Base-by-base conservation (phyloP, 2,329 filamentous ascomycete genomes). In the Aulographum hederae region DNA sequence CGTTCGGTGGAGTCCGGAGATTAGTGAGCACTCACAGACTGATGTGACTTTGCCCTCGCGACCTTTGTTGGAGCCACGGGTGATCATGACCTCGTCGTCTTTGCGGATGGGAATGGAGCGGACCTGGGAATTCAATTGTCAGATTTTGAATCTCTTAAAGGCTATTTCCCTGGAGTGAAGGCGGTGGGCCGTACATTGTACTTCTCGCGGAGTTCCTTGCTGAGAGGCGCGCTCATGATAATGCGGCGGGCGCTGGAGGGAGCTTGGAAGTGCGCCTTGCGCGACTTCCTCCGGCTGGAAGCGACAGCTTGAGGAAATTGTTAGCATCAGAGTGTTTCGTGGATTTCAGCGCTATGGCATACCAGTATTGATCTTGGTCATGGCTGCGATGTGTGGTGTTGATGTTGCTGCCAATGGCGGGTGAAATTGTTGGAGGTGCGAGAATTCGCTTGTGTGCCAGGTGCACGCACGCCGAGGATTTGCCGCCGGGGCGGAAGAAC, bases 41-140 rank as follows among this genome's bases (percentile, higher is more conserved):
- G 80, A 82, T 52, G 77, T 85, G 65, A 98, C 71, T 72, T 95
- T 95, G 69, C 89, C 89, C 70, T 95, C 86, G 54, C 84, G 82
- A 57, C 86, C 89, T 73, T 95, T 95, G 73, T 92, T 79, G 65
- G 69, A 67, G 53, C 89, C 89, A 49, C 89, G 85, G 57, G 86
- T 77, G 53, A 98, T 78, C 56, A 69, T 69, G 58, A 95, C 84
- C 67, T 92, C 82, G 65, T 93, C 53, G 28, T 43, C 40, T 33
- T 54, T 56, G 41, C 37, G 32, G 34, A 93, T 74, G 56, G 85
- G 85, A 58, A 93, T 89, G 59, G 74, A 76, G 69, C 82, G 82
- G 61, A 92, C 82, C 81, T 91, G 44, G 38, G 43, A 28, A 26
- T 14, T 18, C 18, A 16, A 13, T 28, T 31, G 31, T 36, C 33